Percentiles rank a stretch among this genome's conserved stretches.
phyloP scores from a whole-genome alignment of 495 filamentous ascomycete genomes.

The Platismatia glauca region DNA sequence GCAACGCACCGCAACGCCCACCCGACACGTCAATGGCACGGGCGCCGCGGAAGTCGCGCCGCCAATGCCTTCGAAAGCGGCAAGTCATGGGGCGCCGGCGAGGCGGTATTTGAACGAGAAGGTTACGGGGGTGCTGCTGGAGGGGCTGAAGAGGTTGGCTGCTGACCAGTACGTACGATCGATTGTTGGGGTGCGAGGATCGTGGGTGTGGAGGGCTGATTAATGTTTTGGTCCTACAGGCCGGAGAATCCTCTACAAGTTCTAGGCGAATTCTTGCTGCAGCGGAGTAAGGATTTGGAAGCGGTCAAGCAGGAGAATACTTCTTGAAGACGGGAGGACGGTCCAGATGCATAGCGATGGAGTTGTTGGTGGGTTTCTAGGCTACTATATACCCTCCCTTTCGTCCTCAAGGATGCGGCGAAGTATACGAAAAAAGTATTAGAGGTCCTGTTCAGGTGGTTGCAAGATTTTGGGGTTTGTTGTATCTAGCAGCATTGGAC shows the following conservation, averaged over 20 bases:
- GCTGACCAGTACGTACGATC: conserved; percentile 62
- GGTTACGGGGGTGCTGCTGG: conserved; percentile 72
- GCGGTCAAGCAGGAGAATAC: conserved; percentile 13
- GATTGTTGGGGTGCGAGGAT: background rate
- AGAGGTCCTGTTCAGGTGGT: background rate
- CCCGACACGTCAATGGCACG: conserved; percentile 43
- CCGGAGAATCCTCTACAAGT: conserved; percentile 79
- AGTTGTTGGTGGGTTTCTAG: conserved; percentile 3
- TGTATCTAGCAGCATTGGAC: conserved; percentile 9
- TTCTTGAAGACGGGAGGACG: background rate
- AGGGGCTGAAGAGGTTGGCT: conserved; percentile 85
- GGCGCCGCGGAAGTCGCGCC: conserved; percentile 21
- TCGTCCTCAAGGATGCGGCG: background rate
- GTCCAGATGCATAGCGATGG: conserved; percentile 14
- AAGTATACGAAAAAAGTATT: too few relatives aligned
- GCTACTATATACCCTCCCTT: background rate
- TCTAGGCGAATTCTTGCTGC: conserved; percentile 77
- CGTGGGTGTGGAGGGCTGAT: background rate
- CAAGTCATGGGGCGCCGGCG: conserved; percentile 70
- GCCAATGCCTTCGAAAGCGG: conserved; percentile 29
- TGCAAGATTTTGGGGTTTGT: background rate
- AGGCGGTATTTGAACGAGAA: conserved; percentile 84
- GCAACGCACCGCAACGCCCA: conserved; percentile 35
- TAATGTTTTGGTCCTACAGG: conserved; percentile 23
- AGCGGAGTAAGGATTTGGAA: conserved; percentile 70